Evolutionary conservation across 495 filamentous ascomycete species (phyloP), one percentile per base, ranked within the genome.

Genomic region (Trichoderma asperelloides): DNA sequence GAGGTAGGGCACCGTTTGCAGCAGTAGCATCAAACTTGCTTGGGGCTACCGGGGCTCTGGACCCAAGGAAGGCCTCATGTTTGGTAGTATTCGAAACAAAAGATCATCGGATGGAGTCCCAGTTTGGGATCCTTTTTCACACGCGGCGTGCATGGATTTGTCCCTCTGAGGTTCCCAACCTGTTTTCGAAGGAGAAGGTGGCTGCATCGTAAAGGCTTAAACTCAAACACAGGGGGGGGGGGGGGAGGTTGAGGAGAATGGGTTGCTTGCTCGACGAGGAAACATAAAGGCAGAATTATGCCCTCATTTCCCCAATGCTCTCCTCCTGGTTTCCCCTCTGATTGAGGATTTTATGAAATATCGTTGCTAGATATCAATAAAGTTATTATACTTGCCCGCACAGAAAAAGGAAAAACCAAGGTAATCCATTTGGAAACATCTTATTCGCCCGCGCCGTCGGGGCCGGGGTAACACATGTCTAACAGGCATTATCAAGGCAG

Each of bases 391-490:
- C 33, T 37, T 3, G 8, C 25, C 28, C 30, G 15, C 28, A n/a
- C 55, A 60, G 55, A 23, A 28, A 28, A 21, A 60, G 43, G 43
- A 47, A 45, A 60, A 28, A 33, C 55, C 30, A 12, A 60, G 28
- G 16, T 12, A 6, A 28, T 30, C 28, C 49, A 57, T 8, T 57
- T 27, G 9, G n/a, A 23, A 16, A 8, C 27, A 21, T 1, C 23
- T 30, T 60, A 60, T 60, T 60, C 12, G 55, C 27, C 55, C 55
- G 55, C 13, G 23, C 55, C 55, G 55, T 60, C 55, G 55, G 55
- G 55, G 55, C 55, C 55, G 55, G 55, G 55, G 55, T 60, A 60
- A 60, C 55, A 60, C 55, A 60, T 60, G 55, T 60, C 55, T 60
- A 25, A 60, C 55, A 60, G 55, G 55, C 55, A 60, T 60, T 30